Evolutionary conservation across 495 filamentous ascomycete species (phyloP), one percentile per base, ranked within the genome.

Genomic region (Glonium stellatum): DNA sequence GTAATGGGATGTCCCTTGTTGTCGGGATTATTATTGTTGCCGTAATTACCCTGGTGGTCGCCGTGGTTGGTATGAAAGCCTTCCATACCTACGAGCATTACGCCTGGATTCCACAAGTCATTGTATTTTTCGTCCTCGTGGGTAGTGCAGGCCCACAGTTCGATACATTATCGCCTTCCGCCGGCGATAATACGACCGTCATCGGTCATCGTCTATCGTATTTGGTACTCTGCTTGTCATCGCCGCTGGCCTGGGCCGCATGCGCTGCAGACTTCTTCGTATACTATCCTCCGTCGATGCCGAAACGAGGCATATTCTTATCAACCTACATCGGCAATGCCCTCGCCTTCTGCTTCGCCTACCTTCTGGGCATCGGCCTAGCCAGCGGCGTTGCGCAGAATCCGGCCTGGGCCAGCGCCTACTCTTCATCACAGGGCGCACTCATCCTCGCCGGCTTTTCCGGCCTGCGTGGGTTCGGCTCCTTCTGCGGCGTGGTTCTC

Each of bases 21-120:
- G 63, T 69, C 11, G 66, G 66, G 21, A 64, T 63, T 39, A 42
- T 69, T n/a, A 39, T 69, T 34, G 60, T 59, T 21, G 54, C 59
- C 11, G 19, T 66, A 5, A 59, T 57, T 19, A 57, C 58, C 11
- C 36, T 61, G 15, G 31, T 59, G 9, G 48, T 69, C 36, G 57
- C 66, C 35, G 55, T 60, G 1, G 49, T 63, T 27, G 66, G 66
- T 18, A 51, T 66, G 35, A 60, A 57, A 19, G 44, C 61, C 25
- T 63, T 69, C 31, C 66, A 69, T 49, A 39, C 58, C 27, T 69
- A 66, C 49, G 63, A 66, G 49, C 63, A 63, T 13, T 68, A 68
- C 53, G 64, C 66, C 15, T 64, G 60, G 61, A 49, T 69, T 12
- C 67, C 67, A 9, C 64, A 67, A 54, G 23, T 64, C 47, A 36